Conservation (phyloP, 2,329 filamentous ascomycete species). For the Dactylonectria macrodidyma region DNA sequence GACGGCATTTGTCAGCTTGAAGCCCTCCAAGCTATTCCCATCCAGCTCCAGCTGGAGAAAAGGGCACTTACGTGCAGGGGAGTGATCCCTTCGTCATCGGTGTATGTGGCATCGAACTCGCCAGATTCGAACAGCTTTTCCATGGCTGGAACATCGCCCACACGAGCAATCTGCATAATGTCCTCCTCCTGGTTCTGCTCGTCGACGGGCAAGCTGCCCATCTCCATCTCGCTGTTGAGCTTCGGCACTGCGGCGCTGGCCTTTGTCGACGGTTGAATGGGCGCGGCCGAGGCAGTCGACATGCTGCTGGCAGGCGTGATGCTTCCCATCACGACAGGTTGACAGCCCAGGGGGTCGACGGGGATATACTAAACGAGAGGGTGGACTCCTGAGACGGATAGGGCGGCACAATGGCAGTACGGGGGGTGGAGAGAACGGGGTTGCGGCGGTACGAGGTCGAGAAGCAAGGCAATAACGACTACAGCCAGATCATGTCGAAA, state of each 20-base stretch:
- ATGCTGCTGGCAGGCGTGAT: constrained; percentile 53
- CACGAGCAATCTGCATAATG: constrained; percentile 93
- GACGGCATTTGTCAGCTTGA: constrained; percentile 31
- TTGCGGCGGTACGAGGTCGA: constrained; percentile 5
- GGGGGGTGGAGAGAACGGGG: constrained; percentile 6
- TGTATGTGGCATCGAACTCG: constrained; percentile 85
- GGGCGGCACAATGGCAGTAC: background rate
- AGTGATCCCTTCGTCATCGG: constrained; percentile 94
- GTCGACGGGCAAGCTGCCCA: constrained; percentile 64
- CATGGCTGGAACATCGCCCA: constrained; percentile 89
- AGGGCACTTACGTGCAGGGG: constrained; percentile 84
- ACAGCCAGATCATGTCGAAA: constrained; percentile 37
- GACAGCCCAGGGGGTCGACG: constrained; percentile 32
- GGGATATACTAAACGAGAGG: constrained; percentile 11
- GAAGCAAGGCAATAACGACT: constrained; percentile 29
- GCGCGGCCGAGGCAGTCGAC: constrained; percentile 58
- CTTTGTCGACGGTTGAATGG: constrained; percentile 71
- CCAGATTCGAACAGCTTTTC: constrained; percentile 90
- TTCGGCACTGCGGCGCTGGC: constrained; percentile 67
- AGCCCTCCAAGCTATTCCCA: background rate
- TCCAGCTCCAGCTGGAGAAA: background rate
- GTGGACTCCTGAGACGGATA: constrained; percentile 9
- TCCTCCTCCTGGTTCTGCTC: constrained; percentile 72
- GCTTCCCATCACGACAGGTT: constrained; percentile 58
- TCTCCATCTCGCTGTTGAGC: constrained; percentile 71